A percentile compares a stretch with the other conserved stretches of the same genome.
These are phyloP conservation scores for Aurantiochytrium sp. DNA, from an alignment of 108 stramenopile species.

Conservation along the genomic window DNA sequence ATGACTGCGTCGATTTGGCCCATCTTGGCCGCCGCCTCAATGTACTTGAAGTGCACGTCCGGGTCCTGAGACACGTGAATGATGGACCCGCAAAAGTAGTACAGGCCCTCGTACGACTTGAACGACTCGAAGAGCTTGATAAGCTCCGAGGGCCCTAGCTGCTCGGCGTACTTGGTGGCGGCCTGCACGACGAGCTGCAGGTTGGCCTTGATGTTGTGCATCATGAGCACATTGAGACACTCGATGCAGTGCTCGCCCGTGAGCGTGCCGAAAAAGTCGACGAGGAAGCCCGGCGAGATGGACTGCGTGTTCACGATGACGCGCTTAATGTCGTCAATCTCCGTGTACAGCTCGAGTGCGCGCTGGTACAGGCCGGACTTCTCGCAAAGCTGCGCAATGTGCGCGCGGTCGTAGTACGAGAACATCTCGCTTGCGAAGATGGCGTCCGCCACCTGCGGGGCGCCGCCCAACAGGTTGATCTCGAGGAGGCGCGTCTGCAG, in stretches of 20 bases:
- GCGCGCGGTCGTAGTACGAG: slow-evolving; percentile 91
- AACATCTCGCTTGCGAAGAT: slow-evolving; percentile 97
- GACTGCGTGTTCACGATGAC: slow-evolving; percentile 66
- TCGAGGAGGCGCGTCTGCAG: slow-evolving; percentile 99
- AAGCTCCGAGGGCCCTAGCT: slow-evolving; percentile 86
- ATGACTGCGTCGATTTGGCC: slow-evolving; percentile 95
- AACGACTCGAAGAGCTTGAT: slow-evolving; percentile 90
- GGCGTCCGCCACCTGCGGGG: slow-evolving; percentile 98
- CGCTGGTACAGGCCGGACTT: slow-evolving; percentile 96
- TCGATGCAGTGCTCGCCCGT: slow-evolving; percentile 85
- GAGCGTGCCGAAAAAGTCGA: slow-evolving; percentile 91
- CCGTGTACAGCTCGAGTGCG: slow-evolving; percentile 98
- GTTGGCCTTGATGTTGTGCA: slow-evolving; percentile 75
- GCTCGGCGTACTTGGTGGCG: slow-evolving; percentile 95
- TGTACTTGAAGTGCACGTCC: slow-evolving; percentile 97
- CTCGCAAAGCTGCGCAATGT: slow-evolving; percentile 97
- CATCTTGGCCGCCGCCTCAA: slow-evolving; percentile 86
- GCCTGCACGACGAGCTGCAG: slow-evolving; percentile 93
- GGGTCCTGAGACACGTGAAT: slow-evolving; percentile 94
- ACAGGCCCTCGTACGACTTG: slow-evolving; percentile 92
- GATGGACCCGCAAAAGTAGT: slow-evolving; percentile 91
- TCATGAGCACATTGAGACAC: slow-evolving; percentile 90
- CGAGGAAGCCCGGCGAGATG: slow-evolving; percentile 91
- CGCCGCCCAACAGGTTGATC: slow-evolving; percentile 98
- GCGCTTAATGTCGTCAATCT: slow-evolving; percentile 94